phyloP scores from a whole-genome alignment of 768 basidiomycete species.

The Coprinopsis strossmayeri region DNA sequence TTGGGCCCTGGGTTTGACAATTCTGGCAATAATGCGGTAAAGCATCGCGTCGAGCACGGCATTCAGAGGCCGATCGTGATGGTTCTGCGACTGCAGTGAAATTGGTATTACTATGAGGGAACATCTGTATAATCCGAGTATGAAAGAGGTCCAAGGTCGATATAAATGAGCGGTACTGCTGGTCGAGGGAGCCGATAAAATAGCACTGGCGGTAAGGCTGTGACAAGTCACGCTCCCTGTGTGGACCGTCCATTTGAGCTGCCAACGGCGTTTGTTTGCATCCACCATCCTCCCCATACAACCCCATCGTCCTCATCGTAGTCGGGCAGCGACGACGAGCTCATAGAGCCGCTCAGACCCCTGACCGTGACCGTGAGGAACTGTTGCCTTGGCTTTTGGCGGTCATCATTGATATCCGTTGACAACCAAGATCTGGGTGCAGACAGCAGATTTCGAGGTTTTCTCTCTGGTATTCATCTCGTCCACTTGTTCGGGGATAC shows the following conservation, averaged over 20 bases:
- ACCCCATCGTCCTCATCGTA: slow-evolving; percentile 7
- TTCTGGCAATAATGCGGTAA: no score
- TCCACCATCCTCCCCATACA: slow-evolving; percentile 9
- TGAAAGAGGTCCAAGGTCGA: no score
- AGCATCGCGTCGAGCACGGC: no score
- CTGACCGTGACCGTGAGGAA: slow-evolving; percentile 6
- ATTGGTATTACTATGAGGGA: no score
- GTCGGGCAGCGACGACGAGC: slow-evolving; percentile 6
- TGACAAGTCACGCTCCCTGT: not conserved
- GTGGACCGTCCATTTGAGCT: not conserved
- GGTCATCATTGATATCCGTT: slow-evolving; percentile 18
- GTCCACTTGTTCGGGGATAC: slow-evolving; percentile 5
- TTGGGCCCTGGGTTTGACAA: no score
- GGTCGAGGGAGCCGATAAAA: not conserved
- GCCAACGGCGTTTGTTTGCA: not conserved
- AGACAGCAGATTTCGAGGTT: slow-evolving; percentile 4
- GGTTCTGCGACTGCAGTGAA: no score
- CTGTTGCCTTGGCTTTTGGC: slow-evolving; percentile 1
- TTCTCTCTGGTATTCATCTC: not conserved
- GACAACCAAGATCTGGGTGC: slow-evolving; percentile 14
- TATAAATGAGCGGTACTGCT: no score
- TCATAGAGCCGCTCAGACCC: not conserved
- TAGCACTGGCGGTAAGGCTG: no score
- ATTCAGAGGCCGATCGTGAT: no score
- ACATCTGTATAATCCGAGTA: no score